A percentile compares a stretch with the other conserved stretches of the same genome.
Conservation (phyloP, 2,329 filamentous ascomycete genomes). For the Phaeosphaeria sp. region DNA sequence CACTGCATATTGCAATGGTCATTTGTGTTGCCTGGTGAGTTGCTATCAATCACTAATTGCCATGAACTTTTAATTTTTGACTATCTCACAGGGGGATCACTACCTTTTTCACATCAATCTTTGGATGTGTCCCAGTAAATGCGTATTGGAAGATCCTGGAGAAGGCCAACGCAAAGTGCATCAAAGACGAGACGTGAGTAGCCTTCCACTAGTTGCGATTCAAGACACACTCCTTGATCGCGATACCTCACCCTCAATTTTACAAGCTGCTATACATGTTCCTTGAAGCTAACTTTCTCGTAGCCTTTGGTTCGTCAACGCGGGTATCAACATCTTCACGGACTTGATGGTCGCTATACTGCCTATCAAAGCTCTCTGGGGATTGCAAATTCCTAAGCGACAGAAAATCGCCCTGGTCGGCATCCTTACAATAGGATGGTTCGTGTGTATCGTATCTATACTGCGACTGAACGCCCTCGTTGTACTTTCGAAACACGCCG, state of each 20-base stretch:
- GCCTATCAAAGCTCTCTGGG: constrained; percentile 33
- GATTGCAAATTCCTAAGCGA: constrained; percentile 25
- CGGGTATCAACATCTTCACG: constrained; percentile 30
- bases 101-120: constrained; percentile 19
- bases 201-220: neutral
- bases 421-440: constrained; percentile 40
- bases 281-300: neutral
- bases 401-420: constrained; percentile 30
- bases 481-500: constrained; percentile 13
- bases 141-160: constrained; percentile 29
- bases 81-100: constrained; percentile 8
- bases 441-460: constrained; percentile 42
- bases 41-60: neutral
- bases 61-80: neutral
- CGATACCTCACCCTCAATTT: too few species aligned
- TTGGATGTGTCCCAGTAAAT: constrained; percentile 29
- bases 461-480: constrained; percentile 33
- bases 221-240: neutral
- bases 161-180: constrained; percentile 22
- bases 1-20: constrained; percentile 28
- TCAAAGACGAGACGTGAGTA: constrained; percentile 24
- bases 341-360: constrained; percentile 34
- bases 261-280: too few species aligned
- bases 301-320: constrained; percentile 31
- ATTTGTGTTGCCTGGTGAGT: constrained; percentile 21